A percentile compares a stretch with the other conserved stretches of the same genome.
Evolutionary conservation across 1,284 basidiomycete species (phyloP).

Genomic region (Moesziomyces globuligerus): DNA sequence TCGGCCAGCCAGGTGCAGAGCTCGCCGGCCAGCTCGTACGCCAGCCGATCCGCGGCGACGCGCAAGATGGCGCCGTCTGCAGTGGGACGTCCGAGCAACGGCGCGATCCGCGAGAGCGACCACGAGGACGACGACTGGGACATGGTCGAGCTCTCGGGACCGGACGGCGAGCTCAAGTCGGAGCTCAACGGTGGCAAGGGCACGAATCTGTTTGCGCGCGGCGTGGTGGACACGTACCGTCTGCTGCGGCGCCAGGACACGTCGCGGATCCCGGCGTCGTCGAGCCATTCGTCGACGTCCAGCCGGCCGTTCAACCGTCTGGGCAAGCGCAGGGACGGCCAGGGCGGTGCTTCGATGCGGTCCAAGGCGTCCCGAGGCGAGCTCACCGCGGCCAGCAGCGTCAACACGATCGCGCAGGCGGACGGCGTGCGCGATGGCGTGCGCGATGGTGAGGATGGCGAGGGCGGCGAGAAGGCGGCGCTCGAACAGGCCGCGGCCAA

Average conservation of each 20-base stretch:
- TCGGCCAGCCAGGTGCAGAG: conserved; percentile 37
- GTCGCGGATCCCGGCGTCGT: conserved; percentile 31
- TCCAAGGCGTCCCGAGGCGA: conserved; percentile 26
- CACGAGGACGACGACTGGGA: conserved; percentile 65
- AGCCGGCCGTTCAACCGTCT: conserved; percentile 52
- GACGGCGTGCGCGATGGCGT: too few relatives aligned
- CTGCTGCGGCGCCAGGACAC: conserved; percentile 70
- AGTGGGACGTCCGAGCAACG: conserved; percentile 45
- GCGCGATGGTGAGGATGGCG: too few relatives aligned
- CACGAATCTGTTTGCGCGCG: conserved; percentile 64
- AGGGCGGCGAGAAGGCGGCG: conserved; percentile 8
- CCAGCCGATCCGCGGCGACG: conserved; percentile 19
- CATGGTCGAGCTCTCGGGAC: conserved; percentile 54
- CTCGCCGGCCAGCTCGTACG: conserved; percentile 47
- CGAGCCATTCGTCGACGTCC: conserved; percentile 37
- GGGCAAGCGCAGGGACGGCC: conserved; percentile 42
- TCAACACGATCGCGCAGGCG: conserved; percentile 17
- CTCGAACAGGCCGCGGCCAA: conserved; percentile 21
- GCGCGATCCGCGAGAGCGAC: conserved; percentile 43
- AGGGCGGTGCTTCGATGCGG: conserved; percentile 25
- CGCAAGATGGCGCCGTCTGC: conserved; percentile 40
- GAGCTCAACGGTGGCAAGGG: conserved; percentile 65
- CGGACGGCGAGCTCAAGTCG: conserved; percentile 49
- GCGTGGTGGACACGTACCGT: conserved; percentile 65
- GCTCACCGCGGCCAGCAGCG: conserved; percentile 32